Base-by-base conservation (phyloP, 805 yeast genomes). In the Deakozyma indianensis region DNA sequence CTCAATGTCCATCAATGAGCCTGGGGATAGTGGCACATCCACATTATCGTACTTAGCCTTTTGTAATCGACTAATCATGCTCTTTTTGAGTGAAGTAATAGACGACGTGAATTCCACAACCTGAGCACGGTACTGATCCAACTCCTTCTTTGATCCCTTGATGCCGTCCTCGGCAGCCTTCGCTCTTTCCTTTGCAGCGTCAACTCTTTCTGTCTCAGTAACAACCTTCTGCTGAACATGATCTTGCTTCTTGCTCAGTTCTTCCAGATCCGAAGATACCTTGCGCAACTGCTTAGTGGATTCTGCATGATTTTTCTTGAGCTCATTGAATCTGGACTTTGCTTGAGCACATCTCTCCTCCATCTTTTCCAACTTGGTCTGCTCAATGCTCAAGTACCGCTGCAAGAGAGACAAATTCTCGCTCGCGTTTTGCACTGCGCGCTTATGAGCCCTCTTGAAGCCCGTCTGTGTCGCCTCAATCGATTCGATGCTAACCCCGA, bases 401-500 rank as follows among this genome's bases (percentile, higher is more conserved):
- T 65, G 53, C 14, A 66, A 43, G 4, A 52, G 52, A 7, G 68
- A 68, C 20, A 71, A 60, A 25, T 60, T 63, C 1, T 54, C 51
- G 25, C 68, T 21, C n/a, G 23, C 32, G 4, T 29, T 40, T 23
- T 28, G 41, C 28, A 43, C 23, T 3, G 41, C n/a, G 4, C 45
- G 42, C 40, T 47, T 27, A 22, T 47, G 47, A 15, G 52, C 47
- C 44, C 50, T 45, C 41, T 57, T 58, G 22, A 46, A 35, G 24
- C 54, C 45, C 2, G 52, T 42, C 45, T 80, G 83, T 11, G 74
- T 66, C 41, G 65, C 66, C 58, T 87, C 96, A 57, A 82, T 87
- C 27, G 80, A 86, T 42, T 70, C 67, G 35, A 86, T 75, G 4
- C 63, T 58, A 53, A 85, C 75, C 0, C 77, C 76, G 44, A 79